Base-by-base conservation (phyloP, 805 yeast genomes). In the Yamadazyma laniorum region DNA sequence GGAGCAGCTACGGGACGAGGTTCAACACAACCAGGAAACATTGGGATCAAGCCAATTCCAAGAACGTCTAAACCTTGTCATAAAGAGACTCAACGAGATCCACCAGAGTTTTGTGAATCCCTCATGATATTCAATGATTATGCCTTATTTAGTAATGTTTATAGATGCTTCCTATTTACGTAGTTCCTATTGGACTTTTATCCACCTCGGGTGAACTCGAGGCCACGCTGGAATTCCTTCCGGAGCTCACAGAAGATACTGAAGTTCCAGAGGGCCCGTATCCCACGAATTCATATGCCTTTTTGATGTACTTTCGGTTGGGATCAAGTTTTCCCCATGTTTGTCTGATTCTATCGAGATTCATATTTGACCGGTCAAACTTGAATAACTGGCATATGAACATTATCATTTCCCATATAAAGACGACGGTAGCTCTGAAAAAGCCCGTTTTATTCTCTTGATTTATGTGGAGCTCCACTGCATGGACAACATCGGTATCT, bases 291-390 rank as follows among this genome's bases (percentile, higher is more conserved):
- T 52, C 48, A 44, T 68, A 66, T 8, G 67, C 68, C 30, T 42
- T 52, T 34, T 61, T 57, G 38, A 67, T 67, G 37, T 63, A 58
- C 28, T 55, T 48, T 34, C 71, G 45, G 41, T 63, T 59, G 2
- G 74, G 74, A 48, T 68, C 74, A 18, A 68, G 52, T 43, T 63
- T 61, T 13, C 45, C 55, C 65, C 72, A 68, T 15, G 59, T 51
- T 25, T 53, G 43, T 47, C 72, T 50, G 35, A 68, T 68, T 35
- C 74, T 43, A 38, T 67, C 72, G 36, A 67, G 51, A 47, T 68
- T 67, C 73, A 68, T 68, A 27, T 59, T 63, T 22, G 65, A 52
- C 32, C 71, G 50, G 45, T 68, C 70, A 44, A 68, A 63, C 32
- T 60, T 57, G 47, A 67, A 61, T 9, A 65, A 29, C 27, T 53